These are phyloP conservation scores for Apiospora phragmitis DNA, from an alignment of 2,329 filamentous ascomycete species.

Conservation along the genomic window DNA sequence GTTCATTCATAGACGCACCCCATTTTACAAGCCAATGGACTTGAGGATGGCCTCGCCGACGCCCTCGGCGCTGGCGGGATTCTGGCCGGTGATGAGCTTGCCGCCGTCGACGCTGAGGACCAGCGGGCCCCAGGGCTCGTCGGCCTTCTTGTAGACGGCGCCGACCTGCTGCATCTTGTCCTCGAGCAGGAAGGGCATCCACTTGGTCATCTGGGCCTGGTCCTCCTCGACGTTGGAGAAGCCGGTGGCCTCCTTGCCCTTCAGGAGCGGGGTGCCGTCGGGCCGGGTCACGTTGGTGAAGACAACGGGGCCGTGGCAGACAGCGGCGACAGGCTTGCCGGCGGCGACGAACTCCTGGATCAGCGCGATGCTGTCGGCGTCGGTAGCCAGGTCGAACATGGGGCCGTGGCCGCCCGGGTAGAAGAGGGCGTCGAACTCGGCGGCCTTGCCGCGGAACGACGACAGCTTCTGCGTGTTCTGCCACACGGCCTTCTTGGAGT, in stretches of 20 bases:
- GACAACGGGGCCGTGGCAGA: constrained; percentile 69
- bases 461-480: constrained; percentile 61
- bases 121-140: constrained; percentile 48
- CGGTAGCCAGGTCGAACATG: constrained; percentile 66
- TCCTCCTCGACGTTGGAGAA: constrained; percentile 60
- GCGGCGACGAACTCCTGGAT: constrained; percentile 62
- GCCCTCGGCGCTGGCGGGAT: constrained; percentile 51
- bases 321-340: constrained; percentile 64
- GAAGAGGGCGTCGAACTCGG: constrained; percentile 64
- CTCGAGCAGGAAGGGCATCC: constrained; percentile 63
- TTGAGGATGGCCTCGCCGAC: constrained; percentile 54
- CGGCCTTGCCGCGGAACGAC: constrained; percentile 54
- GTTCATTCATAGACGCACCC: not conserved
- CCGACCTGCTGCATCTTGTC: constrained; percentile 52
- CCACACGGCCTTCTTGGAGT: constrained; percentile 60
- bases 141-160: constrained; percentile 57
- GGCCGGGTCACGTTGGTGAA: constrained; percentile 56
- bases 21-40: constrained; percentile 36
- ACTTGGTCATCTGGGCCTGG: constrained; percentile 36
- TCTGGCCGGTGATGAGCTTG: constrained; percentile 58
- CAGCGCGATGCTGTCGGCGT: constrained; percentile 57
- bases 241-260: constrained; percentile 59
- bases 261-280: constrained; percentile 54
- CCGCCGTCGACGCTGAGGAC: constrained; percentile 48
- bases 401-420: constrained; percentile 61